Percentiles rank a stretch among this genome's conserved stretches.
phyloP scores from a whole-genome alignment of 2,329 filamentous ascomycete genomes.

The Aspergillus persii region DNA sequence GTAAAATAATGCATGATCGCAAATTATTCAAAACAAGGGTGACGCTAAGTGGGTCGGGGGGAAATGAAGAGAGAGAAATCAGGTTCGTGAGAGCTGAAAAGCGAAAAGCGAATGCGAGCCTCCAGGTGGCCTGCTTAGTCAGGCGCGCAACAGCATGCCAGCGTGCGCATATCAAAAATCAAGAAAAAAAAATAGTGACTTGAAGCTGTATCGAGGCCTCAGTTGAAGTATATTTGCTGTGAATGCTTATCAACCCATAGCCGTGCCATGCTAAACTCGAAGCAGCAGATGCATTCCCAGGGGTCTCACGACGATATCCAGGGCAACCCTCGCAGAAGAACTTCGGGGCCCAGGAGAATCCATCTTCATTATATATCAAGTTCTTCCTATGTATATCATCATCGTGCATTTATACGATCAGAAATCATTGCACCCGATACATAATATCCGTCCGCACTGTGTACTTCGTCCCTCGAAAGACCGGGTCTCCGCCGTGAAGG shows the following conservation, averaged over 20 bases:
- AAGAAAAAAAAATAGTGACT: neutral
- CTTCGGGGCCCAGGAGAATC: neutral
- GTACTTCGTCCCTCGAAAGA: conserved; percentile 53
- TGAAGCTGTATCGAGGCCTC: no score
- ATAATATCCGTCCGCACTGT: conserved; percentile 58
- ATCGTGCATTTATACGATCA: neutral
- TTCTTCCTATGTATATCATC: neutral
- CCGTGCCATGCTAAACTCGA: no score
- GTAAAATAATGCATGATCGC: neutral
- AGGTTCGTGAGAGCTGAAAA: neutral
- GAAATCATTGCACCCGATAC: conserved; percentile 34
- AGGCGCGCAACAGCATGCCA: neutral
- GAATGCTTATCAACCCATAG: no score
- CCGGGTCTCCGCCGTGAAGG: conserved; percentile 56
- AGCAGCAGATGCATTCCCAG: neutral
- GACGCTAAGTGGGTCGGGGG: conserved; percentile 1
- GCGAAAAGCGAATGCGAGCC: neutral
- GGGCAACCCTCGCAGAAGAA: neutral
- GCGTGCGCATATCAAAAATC: neutral
- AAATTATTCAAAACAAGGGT: neutral
- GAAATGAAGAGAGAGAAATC: conserved; percentile 1
- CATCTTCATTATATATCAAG: neutral
- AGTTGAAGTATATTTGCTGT: no score
- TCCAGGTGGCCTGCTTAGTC: neutral
- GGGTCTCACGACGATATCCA: neutral